phyloP scores from a whole-genome alignment of 2,329 filamentous ascomycete genomes.

The Ophiostoma piceae region DNA sequence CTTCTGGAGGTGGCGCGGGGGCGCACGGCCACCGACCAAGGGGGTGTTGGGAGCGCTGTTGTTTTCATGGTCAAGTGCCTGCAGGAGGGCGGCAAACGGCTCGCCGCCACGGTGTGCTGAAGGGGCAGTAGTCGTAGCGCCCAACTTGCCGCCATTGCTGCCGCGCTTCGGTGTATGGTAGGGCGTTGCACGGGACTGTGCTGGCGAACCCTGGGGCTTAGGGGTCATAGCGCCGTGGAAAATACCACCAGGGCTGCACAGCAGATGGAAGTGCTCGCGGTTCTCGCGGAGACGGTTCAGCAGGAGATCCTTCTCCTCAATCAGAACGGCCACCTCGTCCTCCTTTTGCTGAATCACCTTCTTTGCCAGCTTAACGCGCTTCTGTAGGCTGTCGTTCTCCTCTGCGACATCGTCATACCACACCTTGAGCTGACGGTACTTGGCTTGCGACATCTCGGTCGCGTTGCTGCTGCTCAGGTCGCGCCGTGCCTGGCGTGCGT shows the following conservation, averaged over 20 bases:
- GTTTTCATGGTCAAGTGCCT: slow-evolving; percentile 73
- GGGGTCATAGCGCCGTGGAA: slow-evolving; percentile 60
- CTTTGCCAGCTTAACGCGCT: slow-evolving; percentile 66
- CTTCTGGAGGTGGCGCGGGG: slow-evolving; percentile 48
- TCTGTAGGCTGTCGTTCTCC: slow-evolving; percentile 59
- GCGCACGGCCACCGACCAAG: slow-evolving; percentile 40
- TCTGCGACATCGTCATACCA: slow-evolving; percentile 62
- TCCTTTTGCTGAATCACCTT: slow-evolving; percentile 73
- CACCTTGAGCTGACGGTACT: slow-evolving; percentile 58
- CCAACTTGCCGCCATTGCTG: slow-evolving; percentile 32
- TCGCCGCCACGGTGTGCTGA: slow-evolving; percentile 43
- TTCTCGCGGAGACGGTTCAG: slow-evolving; percentile 84
- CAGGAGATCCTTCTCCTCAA: slow-evolving; percentile 70
- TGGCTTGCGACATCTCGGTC: slow-evolving; percentile 47
- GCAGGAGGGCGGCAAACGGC: slow-evolving; percentile 71
- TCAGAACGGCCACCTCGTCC: slow-evolving; percentile 63
- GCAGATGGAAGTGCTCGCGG: slow-evolving; percentile 73
- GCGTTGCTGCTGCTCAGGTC: slow-evolving; percentile 44
- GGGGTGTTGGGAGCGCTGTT: slow-evolving; percentile 68
- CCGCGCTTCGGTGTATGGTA: slow-evolving; percentile 45
- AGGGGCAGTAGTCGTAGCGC: neutral
- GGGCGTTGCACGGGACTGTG: slow-evolving; percentile 45
- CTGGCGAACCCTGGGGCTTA: slow-evolving; percentile 41
- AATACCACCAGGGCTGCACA: slow-evolving; percentile 68
- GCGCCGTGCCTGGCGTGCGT: slow-evolving; percentile 56